Conservation (phyloP, 2,329 filamentous ascomycete genomes). For the Ilyonectria destructans region DNA sequence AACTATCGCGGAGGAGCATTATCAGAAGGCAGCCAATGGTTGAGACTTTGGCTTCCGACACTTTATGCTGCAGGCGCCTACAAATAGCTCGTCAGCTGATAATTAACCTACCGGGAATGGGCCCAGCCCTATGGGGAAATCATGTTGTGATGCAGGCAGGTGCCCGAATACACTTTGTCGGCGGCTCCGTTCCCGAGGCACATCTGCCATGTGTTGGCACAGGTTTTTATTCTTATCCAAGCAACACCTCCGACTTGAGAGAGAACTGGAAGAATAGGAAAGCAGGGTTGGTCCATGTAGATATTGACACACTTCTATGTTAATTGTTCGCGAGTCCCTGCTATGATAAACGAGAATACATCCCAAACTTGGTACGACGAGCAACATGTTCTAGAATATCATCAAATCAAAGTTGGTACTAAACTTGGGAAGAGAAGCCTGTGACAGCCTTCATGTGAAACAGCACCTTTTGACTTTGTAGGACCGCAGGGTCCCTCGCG, state of each 20-base stretch:
- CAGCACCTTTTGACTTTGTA: neutral
- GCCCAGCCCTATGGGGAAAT: neutral
- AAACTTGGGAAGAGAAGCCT: neutral
- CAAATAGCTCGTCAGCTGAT: neutral
- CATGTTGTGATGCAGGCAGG: neutral
- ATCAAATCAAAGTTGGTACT: neutral
- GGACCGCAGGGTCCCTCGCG: neutral
- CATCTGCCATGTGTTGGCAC: neutral
- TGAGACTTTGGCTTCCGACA: too few relatives aligned
- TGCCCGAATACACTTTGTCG: neutral
- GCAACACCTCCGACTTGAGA: neutral
- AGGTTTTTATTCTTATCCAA: neutral
- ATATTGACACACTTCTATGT: neutral
- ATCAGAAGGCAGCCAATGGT: too few relatives aligned
- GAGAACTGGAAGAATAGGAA: neutral
- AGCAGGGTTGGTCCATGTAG: neutral
- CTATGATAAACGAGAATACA: neutral
- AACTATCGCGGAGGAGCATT: too few relatives aligned
- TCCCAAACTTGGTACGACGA: neutral
- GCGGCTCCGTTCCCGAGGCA: neutral
- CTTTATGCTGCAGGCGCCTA: neutral
- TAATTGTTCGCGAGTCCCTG: neutral
- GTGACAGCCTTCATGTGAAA: neutral
- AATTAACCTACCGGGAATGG: neutral
- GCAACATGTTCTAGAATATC: neutral